A percentile compares a stretch with the other conserved stretches of the same genome.
These are phyloP conservation scores for Lenzites betulinus DNA, from an alignment of 768 basidiomycete genomes.

Conservation along the genomic window DNA sequence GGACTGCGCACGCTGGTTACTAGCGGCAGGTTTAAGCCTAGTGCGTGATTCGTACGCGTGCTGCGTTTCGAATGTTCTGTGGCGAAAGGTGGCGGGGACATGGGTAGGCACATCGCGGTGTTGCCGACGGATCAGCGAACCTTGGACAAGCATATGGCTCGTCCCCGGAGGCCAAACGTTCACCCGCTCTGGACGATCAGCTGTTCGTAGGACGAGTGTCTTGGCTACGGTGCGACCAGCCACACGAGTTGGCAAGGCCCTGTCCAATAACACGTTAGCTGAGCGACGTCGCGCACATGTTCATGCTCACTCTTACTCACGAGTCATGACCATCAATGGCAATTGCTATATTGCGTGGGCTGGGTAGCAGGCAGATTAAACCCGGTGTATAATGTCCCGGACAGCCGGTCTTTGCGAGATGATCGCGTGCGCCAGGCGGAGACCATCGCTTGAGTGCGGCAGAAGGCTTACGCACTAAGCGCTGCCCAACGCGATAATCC, in stretches of 20 bases:
- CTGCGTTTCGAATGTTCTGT: not conserved
- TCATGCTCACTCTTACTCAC: not conserved
- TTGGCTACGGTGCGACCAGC: not conserved
- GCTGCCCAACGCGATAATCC: no score
- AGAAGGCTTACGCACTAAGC: no score
- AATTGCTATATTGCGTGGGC: no score
- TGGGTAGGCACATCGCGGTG: not conserved
- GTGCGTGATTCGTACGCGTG: no score
- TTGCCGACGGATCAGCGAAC: constrained; percentile 8
- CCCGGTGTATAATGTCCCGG: no score
- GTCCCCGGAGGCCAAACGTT: not conserved
- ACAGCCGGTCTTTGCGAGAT: no score
- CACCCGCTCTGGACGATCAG: not conserved
- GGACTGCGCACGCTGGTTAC: not conserved
- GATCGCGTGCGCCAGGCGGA: no score
- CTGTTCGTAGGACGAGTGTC: not conserved
- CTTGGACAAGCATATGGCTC: constrained; percentile 2
- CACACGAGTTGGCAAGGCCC: not conserved
- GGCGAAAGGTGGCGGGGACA: not conserved
- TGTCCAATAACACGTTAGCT: not conserved
- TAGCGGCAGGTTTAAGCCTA: not conserved
- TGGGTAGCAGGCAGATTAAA: no score
- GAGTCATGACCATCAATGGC: no score
- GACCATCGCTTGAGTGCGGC: no score
- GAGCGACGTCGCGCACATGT: not conserved